Evolutionary conservation across 768 basidiomycete species (phyloP), one percentile per base, ranked within the genome.

Genomic region (Russula ochroleuca): DNA sequence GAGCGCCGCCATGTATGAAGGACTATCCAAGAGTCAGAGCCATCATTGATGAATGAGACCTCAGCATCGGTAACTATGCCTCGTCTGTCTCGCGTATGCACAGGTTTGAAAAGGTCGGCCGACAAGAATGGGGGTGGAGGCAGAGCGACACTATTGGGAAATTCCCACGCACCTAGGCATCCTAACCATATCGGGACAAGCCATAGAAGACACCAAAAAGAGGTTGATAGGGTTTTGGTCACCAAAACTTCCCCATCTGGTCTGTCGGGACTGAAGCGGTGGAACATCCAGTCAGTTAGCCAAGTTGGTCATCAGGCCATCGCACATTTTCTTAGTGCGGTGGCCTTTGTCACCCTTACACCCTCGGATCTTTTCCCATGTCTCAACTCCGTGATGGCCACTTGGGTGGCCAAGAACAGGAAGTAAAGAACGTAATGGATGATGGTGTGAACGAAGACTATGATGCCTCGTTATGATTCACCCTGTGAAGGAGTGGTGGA

Each of bases 11-110:
- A 10, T 14, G n/a, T 3, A 33, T n/a, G 51, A 33, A 56, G 17
- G 10, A 38, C n/a, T 35, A 25, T 13, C 49, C 51, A 17, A 17
- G 28, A 19, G 25, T 13, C 23, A 28, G 33, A 45, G 54, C 14
- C 63, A 56, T 60, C 19, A 64, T 49, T 25, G 54, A 64, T 54
- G 57, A 28, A 35, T 40, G 31, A 54, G 45, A 52, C 45, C 21
- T 19, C 5, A 11, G 15, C 37, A 25, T 41, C 33, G 25, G 25
- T 25, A 28, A 33, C 31, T 13, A 45, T 47, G 28, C 28, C 28
- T 28, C 5, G 37, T 55, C 31, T 35, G 49, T 57, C 49, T 15
- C n/a, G 57, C 17, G 31, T 17, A 25, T 50, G 53, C 58, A 64
- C 58, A 64, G 63, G 47, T 37, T 61, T 43, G 31, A 9, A 21